These are phyloP conservation scores for Lepidium africanum DNA, from an alignment of 345 rosid genomes.

Conservation along the genomic window DNA sequence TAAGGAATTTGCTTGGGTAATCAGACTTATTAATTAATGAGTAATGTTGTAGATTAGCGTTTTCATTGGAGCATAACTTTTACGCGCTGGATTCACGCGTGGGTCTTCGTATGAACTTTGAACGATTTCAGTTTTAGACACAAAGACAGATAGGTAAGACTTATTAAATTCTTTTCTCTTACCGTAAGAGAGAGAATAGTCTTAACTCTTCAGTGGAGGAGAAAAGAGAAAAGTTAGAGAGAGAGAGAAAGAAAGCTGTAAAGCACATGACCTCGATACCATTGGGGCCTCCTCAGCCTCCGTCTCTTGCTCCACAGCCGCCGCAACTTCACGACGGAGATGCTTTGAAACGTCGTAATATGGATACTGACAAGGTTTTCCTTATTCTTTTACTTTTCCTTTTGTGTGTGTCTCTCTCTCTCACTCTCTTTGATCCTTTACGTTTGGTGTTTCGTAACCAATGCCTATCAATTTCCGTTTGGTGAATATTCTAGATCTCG, in stretches of 20 bases:
- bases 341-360: constrained; percentile 34
- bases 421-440: neutral
- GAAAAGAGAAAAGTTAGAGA: constrained; percentile 17
- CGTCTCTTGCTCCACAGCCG: constrained; percentile 22
- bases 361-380: constrained; percentile 48
- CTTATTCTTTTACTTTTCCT: neutral
- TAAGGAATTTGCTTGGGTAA: neutral
- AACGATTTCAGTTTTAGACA: constrained; percentile 7
- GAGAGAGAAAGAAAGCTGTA: constrained; percentile 31
- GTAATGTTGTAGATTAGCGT: neutral
- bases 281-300: constrained; percentile 39
- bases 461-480: neutral
- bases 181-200: neutral
- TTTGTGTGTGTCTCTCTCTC: neutral
- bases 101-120: neutral
- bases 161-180: too few relatives aligned
- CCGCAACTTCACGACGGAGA: constrained; percentile 31
- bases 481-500: constrained; percentile 30
- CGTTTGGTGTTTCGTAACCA: constrained; percentile 8
- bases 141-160: too few relatives aligned
- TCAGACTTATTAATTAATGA: neutral
- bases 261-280: constrained; percentile 54
- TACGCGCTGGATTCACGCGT: neutral
- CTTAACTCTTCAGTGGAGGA: constrained; percentile 10
- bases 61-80: neutral